Percentiles rank a stretch among this genome's conserved stretches.
phyloP scores from a whole-genome alignment of 352 stramenopile genomes.

The Peronospora belbahrii region DNA sequence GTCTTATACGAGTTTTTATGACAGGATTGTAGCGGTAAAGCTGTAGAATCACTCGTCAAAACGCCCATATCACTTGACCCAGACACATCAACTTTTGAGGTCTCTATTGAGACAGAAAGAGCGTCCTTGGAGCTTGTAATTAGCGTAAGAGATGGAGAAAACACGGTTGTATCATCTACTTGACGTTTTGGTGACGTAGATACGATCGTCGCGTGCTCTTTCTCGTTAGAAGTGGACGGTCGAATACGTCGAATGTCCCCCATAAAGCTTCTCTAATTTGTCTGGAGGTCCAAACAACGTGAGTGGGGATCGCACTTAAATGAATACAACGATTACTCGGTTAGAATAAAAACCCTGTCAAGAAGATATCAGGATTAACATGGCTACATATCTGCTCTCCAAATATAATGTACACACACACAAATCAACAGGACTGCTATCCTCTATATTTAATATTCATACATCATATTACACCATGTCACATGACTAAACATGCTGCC shows the following conservation, averaged over 20 bases:
- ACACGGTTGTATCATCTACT: background rate
- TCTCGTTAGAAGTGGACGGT: slow-evolving; percentile 7
- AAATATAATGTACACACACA: too few relatives aligned
- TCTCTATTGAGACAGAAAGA: slow-evolving; percentile 2
- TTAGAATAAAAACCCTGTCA: too few relatives aligned
- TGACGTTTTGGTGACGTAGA: background rate
- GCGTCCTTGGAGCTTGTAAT: background rate
- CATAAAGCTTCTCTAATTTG: slow-evolving; percentile 19
- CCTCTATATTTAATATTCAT: too few relatives aligned
- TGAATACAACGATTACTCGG: too few relatives aligned
- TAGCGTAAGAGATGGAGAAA: slow-evolving; percentile 1
- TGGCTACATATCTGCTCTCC: too few relatives aligned
- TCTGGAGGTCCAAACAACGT: slow-evolving; percentile 13
- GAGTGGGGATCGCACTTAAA: slow-evolving; percentile 4
- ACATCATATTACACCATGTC: too few relatives aligned
- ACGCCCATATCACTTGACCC: background rate
- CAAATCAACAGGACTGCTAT: too few relatives aligned
- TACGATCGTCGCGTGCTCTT: background rate
- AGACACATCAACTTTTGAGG: slow-evolving; percentile 2
- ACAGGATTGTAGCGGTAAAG: slow-evolving; percentile 6
- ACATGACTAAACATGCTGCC: too few relatives aligned
- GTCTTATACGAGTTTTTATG: slow-evolving; percentile 7
- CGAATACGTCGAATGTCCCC: slow-evolving; percentile 16
- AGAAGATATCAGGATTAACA: background rate
- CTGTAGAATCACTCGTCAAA: slow-evolving; percentile 8